phyloP scores from a whole-genome alignment of 345 rosid genomes.

The Bretschneidera sinensis region DNA sequence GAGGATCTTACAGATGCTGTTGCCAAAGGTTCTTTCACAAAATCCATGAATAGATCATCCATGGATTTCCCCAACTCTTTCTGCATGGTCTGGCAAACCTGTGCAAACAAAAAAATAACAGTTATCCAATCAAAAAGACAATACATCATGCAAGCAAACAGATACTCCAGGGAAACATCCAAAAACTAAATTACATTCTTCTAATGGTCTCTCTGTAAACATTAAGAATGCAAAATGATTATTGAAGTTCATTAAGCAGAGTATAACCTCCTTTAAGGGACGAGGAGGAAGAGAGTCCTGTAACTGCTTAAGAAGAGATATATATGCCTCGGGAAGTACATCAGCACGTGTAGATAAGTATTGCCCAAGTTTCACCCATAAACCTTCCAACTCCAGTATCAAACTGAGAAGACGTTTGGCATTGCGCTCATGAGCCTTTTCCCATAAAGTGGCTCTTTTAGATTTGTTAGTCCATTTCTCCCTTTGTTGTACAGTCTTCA shows the following conservation, averaged over 20 bases:
- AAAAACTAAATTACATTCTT: background rate
- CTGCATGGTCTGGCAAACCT: slow-evolving; percentile 69
- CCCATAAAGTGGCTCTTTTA: slow-evolving; percentile 60
- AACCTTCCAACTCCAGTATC: slow-evolving; percentile 78
- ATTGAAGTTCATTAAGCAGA: slow-evolving; percentile 9
- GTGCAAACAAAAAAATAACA: slow-evolving; percentile 26
- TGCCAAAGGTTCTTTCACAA: slow-evolving; percentile 70
- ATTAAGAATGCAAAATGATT: background rate
- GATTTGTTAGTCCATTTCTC: slow-evolving; percentile 65
- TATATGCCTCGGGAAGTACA: slow-evolving; percentile 84
- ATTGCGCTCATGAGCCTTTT: slow-evolving; percentile 81
- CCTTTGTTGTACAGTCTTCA: slow-evolving; percentile 69
- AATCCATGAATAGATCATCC: slow-evolving; percentile 56
- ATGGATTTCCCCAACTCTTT: slow-evolving; percentile 64
- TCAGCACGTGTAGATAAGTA: slow-evolving; percentile 96
- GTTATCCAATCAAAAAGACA: background rate
- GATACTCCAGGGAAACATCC: background rate
- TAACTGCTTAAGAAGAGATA: slow-evolving; percentile 69
- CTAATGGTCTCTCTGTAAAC: background rate
- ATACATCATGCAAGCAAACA: slow-evolving; percentile 2
- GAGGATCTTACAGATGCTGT: slow-evolving; percentile 78
- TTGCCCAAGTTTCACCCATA: slow-evolving; percentile 96
- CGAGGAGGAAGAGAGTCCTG: slow-evolving; percentile 99
- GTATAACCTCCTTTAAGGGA: slow-evolving; percentile 67
- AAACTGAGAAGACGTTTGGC: slow-evolving; percentile 70